A percentile compares a stretch with the other conserved stretches of the same genome.
Evolutionary conservation across 2,329 filamentous ascomycete genomes (phyloP).

Genomic region (Hypoxylon sp.): DNA sequence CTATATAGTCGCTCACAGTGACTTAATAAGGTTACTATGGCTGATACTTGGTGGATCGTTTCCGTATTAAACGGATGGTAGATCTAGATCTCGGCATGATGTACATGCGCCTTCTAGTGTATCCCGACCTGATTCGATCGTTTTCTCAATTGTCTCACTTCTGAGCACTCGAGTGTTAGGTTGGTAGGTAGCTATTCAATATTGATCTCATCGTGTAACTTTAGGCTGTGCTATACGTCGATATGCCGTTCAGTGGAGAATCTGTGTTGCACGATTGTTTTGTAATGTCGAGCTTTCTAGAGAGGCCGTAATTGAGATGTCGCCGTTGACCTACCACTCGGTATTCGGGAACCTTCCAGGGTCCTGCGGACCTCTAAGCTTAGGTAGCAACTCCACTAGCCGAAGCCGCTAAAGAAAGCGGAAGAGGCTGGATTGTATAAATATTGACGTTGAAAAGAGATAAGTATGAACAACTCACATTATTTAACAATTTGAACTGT

Average conservation of each 20-base stretch:
- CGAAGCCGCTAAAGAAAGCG: constrained; percentile 5
- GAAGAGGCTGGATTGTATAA: background rate
- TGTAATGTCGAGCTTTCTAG: constrained; percentile 7
- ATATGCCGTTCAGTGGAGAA: background rate
- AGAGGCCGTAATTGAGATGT: constrained; percentile 5
- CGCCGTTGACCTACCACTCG: constrained; percentile 8
- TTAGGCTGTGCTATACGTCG: background rate
- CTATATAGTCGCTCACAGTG: constrained; percentile 2
- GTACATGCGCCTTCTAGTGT: constrained; percentile 15
- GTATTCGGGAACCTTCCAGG: constrained; percentile 15
- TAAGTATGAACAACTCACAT: background rate
- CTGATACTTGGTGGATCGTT: constrained; percentile 18
- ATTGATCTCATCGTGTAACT: background rate
- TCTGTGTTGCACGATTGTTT: background rate
- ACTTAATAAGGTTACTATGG: constrained; percentile 8
- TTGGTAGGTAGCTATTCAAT: background rate
- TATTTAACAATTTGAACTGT: too few species aligned
- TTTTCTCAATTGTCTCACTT: background rate
- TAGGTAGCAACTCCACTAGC: constrained; percentile 6
- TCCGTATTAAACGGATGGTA: constrained; percentile 28
- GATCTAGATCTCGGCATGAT: constrained; percentile 19
- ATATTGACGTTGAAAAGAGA: background rate
- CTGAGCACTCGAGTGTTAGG: background rate
- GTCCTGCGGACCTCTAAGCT: background rate
- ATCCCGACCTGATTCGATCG: constrained; percentile 1